Evolutionary conservation across 257 asterid species (phyloP).

Genomic region (Haberlea rhodopensis): DNA sequence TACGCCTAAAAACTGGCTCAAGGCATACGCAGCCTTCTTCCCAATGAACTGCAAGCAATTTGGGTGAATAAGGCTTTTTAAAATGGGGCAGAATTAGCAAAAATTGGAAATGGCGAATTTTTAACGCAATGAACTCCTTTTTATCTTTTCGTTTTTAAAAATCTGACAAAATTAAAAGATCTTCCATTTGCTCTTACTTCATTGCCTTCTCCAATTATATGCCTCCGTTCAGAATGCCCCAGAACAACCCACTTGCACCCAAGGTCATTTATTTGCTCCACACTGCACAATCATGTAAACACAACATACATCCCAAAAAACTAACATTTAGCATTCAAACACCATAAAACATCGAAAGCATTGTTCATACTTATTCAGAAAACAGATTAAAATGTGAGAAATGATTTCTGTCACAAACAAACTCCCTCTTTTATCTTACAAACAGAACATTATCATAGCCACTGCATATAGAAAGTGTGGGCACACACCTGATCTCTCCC

Average conservation of each 20-base stretch:
- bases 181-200: constrained; percentile 50
- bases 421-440: constrained; percentile 10
- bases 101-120: constrained; percentile 11
- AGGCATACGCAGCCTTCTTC: constrained; percentile 94
- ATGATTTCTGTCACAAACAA: constrained; percentile 18
- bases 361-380: neutral
- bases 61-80: constrained; percentile 28
- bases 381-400: neutral
- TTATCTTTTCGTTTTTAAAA: neutral
- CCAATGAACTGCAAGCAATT: constrained; percentile 72
- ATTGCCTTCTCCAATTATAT: constrained; percentile 83
- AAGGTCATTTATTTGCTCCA: constrained; percentile 84
- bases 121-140: neutral
- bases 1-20: constrained; percentile 82
- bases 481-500: constrained; percentile 88
- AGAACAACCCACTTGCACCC: constrained; percentile 98
- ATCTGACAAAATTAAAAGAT: neutral
- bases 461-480: neutral
- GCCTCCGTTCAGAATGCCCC: constrained; percentile 97
- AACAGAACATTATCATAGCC: neutral
- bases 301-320: neutral
- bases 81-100: constrained; percentile 16
- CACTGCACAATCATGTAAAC: constrained; percentile 36
- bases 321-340: neutral
- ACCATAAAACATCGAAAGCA: neutral